Evolutionary conservation across 192 early-diverging fungal genomes (phyloP).

Genomic region (Entomortierella lignicola): DNA sequence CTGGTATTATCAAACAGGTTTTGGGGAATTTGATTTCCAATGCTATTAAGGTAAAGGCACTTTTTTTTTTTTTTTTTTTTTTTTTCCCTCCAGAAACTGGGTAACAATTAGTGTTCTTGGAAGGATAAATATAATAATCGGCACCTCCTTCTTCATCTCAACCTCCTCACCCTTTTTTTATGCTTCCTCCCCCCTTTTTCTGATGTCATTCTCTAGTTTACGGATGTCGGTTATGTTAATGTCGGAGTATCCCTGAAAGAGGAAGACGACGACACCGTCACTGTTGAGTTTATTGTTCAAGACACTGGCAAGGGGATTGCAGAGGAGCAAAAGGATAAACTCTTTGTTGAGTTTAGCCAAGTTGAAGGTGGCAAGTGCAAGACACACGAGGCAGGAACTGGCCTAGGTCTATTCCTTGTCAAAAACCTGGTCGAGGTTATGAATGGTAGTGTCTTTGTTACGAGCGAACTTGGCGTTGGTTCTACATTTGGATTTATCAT

Average conservation of each 20-base stretch:
- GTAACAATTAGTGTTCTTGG: too few relatives aligned
- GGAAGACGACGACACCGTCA: conserved; percentile 51
- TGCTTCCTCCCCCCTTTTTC: neutral
- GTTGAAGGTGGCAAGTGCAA: conserved; percentile 53
- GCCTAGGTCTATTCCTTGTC: conserved; percentile 45
- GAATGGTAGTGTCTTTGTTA: conserved; percentile 44
- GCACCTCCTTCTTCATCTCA: too few relatives aligned
- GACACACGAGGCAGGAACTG: conserved; percentile 47
- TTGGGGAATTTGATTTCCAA: conserved; percentile 51
- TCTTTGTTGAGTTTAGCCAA: conserved; percentile 50
- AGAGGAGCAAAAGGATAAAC: conserved; percentile 52
- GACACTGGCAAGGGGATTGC: conserved; percentile 50
- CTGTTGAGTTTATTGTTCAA: conserved; percentile 53
- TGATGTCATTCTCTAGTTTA: conserved; percentile 26
- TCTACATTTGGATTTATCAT: conserved; percentile 51
- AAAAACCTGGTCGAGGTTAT: conserved; percentile 52
- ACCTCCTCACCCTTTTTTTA: too few relatives aligned
- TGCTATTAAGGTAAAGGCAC: conserved; percentile 49
- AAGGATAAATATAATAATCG: too few relatives aligned
- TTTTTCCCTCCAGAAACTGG: neutral
- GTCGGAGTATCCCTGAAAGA: conserved; percentile 52
- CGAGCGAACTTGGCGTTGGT: conserved; percentile 43
- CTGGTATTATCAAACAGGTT: conserved; percentile 49
- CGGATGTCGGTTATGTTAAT: conserved; percentile 48
- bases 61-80: neutral